Percentiles rank a stretch among this genome's conserved stretches.
phyloP scores from a whole-genome alignment of 805 yeast genomes.

The Candida sonorensis region DNA sequence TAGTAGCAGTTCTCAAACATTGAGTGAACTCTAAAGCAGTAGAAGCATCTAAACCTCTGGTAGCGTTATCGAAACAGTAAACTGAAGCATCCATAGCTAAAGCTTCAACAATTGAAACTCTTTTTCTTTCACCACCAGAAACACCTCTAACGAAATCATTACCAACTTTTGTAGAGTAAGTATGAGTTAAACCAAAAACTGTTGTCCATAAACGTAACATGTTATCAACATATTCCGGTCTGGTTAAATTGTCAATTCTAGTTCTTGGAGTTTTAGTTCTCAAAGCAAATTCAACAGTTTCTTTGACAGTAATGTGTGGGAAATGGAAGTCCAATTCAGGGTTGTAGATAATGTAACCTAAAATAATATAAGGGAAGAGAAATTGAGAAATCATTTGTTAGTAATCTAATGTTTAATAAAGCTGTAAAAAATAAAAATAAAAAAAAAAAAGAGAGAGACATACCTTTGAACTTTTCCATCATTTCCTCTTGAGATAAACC shows the following conservation, averaged over 20 bases:
- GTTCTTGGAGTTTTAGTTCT: constrained; percentile 59
- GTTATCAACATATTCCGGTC: constrained; percentile 34
- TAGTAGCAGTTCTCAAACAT: constrained; percentile 57
- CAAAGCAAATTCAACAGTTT: constrained; percentile 65
- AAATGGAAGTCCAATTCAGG: constrained; percentile 67
- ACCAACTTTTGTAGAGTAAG: constrained; percentile 57
- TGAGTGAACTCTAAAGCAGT: constrained; percentile 61
- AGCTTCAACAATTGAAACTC: constrained; percentile 64
- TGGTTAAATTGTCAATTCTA: constrained; percentile 34
- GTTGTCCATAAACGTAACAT: constrained; percentile 45
- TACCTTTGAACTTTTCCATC: constrained; percentile 46
- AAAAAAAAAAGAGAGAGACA: constrained; percentile 1
- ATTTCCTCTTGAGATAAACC: constrained; percentile 55
- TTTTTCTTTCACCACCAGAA: constrained; percentile 68
- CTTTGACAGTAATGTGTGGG: constrained; percentile 70
- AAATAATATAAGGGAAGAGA: neutral
- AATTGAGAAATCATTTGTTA: constrained; percentile 2
- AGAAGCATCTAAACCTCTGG: constrained; percentile 67
- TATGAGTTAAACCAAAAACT: constrained; percentile 52
- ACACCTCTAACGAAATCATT: constrained; percentile 61
- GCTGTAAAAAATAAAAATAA: no score
- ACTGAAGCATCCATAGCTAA: constrained; percentile 46
- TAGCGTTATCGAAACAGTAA: constrained; percentile 63
- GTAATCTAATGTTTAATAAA: constrained; percentile 4
- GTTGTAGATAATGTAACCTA: constrained; percentile 45